phyloP scores from a whole-genome alignment of 345 rosid species.

The Salix exigua region DNA sequence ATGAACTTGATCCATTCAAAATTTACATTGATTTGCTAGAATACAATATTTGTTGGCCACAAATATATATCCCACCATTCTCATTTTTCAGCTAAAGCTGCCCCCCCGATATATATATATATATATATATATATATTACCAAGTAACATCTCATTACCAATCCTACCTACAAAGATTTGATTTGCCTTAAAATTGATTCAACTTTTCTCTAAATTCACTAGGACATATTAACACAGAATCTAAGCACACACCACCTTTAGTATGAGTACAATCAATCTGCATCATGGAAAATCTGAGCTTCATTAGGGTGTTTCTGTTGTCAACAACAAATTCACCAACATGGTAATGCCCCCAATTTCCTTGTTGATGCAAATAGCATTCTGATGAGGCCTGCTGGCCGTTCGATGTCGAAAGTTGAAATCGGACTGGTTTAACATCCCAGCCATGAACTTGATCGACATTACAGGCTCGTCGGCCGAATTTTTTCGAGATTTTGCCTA shows the following conservation, averaged over 20 bases:
- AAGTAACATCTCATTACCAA: neutral
- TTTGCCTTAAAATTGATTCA: constrained; percentile 1
- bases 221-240: constrained; percentile 33
- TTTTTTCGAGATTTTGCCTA: constrained; percentile 27
- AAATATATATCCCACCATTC: neutral
- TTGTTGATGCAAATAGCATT: constrained; percentile 19
- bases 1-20: neutral
- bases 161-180: neutral
- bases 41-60: neutral
- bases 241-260: constrained; percentile 35
- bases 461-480: constrained; percentile 24
- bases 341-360: constrained; percentile 33
- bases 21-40: neutral
- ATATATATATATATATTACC: neutral
- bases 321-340: constrained; percentile 30
- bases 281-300: constrained; percentile 34
- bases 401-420: constrained; percentile 31
- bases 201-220: neutral
- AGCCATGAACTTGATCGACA: constrained; percentile 36
- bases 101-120: neutral
- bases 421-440: constrained; percentile 37
- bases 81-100: neutral
- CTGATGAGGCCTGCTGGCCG: constrained; percentile 27
- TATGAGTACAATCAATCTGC: constrained; percentile 45
- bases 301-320: neutral